phyloP scores from a whole-genome alignment of 257 asterid genomes.

The Pogostemon cablin region DNA sequence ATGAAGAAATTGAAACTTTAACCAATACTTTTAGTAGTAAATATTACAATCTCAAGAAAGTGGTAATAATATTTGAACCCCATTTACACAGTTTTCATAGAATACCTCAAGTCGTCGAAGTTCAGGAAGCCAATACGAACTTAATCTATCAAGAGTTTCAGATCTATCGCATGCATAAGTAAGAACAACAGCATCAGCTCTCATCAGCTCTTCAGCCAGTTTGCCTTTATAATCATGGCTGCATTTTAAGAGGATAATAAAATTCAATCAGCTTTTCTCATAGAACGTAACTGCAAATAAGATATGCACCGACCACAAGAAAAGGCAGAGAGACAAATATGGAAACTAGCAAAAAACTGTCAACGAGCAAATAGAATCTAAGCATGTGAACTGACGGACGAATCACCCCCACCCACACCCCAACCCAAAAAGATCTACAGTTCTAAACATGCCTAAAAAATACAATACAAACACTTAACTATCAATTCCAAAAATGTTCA shows the following conservation, averaged over 20 bases:
- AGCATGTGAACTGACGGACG: not conserved
- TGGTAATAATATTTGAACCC: constrained; percentile 24
- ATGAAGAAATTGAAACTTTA: constrained; percentile 8
- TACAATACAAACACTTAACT: not conserved
- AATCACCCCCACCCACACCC: not conserved
- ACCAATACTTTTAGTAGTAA: not conserved
- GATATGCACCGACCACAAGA: not conserved
- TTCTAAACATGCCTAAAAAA: not conserved
- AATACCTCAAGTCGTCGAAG: constrained; percentile 86
- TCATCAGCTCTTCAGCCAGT: constrained; percentile 75
- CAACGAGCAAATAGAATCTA: constrained; percentile 1
- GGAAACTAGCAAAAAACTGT: constrained; percentile 5
- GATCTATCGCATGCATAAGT: constrained; percentile 94
- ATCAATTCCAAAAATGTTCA: not conserved
- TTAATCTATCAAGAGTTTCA: constrained; percentile 82
- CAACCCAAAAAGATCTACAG: not conserved
- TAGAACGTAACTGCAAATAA: not conserved
- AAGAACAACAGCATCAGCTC: constrained; percentile 89
- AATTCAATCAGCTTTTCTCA: constrained; percentile 1
- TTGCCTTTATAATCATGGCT: constrained; percentile 72
- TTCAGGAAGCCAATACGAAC: constrained; percentile 98
- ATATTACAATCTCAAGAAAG: constrained; percentile 23
- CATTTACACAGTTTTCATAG: constrained; percentile 24
- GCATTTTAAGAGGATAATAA: constrained; percentile 36
- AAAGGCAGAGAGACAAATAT: constrained; percentile 14